Base-by-base conservation (phyloP, 352 stramenopile genomes). In the Pythium biforme region DNA sequence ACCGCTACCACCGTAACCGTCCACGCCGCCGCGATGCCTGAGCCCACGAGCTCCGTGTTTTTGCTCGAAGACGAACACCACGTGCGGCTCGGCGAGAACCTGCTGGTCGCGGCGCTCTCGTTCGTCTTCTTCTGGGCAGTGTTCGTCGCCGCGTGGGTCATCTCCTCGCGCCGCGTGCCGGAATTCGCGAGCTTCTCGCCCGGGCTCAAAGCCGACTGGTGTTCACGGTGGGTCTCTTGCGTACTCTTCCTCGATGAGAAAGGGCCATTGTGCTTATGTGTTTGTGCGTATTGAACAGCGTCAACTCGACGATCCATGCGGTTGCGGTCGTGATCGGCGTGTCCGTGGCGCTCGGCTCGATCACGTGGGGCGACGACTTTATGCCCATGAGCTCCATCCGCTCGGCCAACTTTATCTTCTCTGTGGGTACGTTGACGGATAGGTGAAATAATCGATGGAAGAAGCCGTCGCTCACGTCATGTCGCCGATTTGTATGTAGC, bases 271-370 rank as follows among this genome's bases (percentile, higher is more conserved):
- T 47, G 19, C 31, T 26, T 27, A 33, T n/a, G 29, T 66, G 31
- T 47, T 26, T 20, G 25, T n/a, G 7, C 1, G 39, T 41, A 11
- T 41, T 10, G 1, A 43, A 43, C 69, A 92, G 83, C 62, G 77
- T 93, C 27, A 93, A 91, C 64, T 93, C 81, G 59, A 93, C 81
- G 12, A 77, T 93, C 49, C 84, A 93, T 65, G 81, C 84, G 0
- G 43, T 90, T 15, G 66, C 79, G 0, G 73, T 93, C 17, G 79
- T 91, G 17, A 58, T 83, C 17, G 84, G 84, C 29, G 81, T 93
- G 8, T 74, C 69, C 0, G 71, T 88, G n/a, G 84, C 84, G 41
- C 74, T 93, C 40, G 67, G 66, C 17, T 76, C 76, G 39, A 93
- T 91, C 48, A 73, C 59, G 11, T 93, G 81, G 84, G 77, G 73